Percentiles rank a stretch among this genome's conserved stretches.
Conservation (phyloP, 768 basidiomycete genomes). For the Lactarius deliciosus region DNA sequence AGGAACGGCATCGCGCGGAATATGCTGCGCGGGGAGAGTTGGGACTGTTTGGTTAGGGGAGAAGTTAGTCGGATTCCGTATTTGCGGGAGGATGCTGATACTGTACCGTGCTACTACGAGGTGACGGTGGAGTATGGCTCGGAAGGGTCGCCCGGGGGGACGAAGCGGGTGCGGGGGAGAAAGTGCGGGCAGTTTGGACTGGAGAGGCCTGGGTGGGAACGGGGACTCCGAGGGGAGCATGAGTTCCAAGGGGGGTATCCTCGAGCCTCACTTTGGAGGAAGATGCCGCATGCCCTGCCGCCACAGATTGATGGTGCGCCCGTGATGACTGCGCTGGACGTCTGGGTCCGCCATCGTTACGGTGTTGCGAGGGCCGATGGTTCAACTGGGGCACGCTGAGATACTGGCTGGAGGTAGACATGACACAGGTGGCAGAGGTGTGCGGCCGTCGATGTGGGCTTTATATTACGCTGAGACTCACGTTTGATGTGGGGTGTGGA, state of each 20-base stretch:
- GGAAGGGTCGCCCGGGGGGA: background rate
- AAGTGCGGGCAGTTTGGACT: background rate
- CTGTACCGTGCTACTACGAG: background rate
- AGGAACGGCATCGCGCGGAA: conserved; percentile 22
- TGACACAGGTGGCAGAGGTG: background rate
- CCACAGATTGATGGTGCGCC: background rate
- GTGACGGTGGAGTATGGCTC: background rate
- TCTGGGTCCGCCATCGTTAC: conserved; percentile 11
- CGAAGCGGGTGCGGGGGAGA: background rate
- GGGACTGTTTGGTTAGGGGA: background rate
- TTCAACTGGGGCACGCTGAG: conserved; percentile 15
- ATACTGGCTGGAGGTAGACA: conserved; percentile 23
- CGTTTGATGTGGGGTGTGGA: conserved; percentile 18
- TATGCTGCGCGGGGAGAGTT: conserved; percentile 24
- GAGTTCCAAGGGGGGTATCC: conserved; percentile 21
- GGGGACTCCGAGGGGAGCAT: background rate
- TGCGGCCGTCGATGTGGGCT: conserved; percentile 2
- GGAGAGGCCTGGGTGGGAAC: background rate
- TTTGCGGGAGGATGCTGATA: background rate
- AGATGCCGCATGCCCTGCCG: conserved; percentile 8
- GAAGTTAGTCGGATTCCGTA: background rate
- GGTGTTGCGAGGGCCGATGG: conserved; percentile 20
- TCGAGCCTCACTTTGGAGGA: conserved; percentile 24
- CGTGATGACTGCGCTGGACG: background rate
- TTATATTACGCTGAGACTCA: conserved; percentile 17